These are phyloP conservation scores for Apiospora pterosperma DNA, from an alignment of 2,329 filamentous ascomycete species.

Conservation along the genomic window DNA sequence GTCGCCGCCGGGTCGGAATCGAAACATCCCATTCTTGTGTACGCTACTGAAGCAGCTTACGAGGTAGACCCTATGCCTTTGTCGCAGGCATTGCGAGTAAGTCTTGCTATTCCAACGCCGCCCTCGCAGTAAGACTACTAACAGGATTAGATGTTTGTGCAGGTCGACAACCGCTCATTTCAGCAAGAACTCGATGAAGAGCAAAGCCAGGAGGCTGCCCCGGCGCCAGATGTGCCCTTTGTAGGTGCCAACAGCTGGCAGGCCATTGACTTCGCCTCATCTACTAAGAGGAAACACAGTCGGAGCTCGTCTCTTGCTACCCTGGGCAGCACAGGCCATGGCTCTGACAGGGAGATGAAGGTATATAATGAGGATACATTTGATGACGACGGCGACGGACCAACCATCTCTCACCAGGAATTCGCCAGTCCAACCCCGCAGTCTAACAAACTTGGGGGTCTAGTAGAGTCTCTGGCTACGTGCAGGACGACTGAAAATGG, in stretches of 20 bases:
- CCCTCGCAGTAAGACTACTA: conserved; percentile 7
- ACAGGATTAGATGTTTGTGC: conserved; percentile 42
- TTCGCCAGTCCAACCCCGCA: conserved; percentile 8
- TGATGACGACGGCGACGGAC: conserved; percentile 2
- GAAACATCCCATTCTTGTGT: conserved; percentile 46
- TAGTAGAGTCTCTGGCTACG: conserved; percentile 18
- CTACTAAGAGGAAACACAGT: conserved; percentile 23
- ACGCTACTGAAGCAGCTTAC: conserved; percentile 50
- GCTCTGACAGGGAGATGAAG: conserved; percentile 21
- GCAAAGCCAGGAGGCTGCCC: conserved; percentile 16
- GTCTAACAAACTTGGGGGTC: conserved; percentile 13
- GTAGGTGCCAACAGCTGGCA: conserved; percentile 12
- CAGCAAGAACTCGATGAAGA: conserved; percentile 45
- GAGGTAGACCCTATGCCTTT: conserved; percentile 31
- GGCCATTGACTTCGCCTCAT: conserved; percentile 7
- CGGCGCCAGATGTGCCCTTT: conserved; percentile 7
- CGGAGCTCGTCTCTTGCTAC: conserved; percentile 27
- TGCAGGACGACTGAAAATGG: conserved; percentile 14
- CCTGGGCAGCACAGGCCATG: conserved; percentile 20
- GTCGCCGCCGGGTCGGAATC: conserved; percentile 44
- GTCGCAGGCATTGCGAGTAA: conserved; percentile 34
- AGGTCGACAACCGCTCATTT: conserved; percentile 50
- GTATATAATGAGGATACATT: conserved; percentile 15
- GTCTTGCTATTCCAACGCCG: conserved; percentile 8
- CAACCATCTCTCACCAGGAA: conserved; percentile 8